Conservation (phyloP, 805 yeast species). For the Ogataea kodamae region DNA sequence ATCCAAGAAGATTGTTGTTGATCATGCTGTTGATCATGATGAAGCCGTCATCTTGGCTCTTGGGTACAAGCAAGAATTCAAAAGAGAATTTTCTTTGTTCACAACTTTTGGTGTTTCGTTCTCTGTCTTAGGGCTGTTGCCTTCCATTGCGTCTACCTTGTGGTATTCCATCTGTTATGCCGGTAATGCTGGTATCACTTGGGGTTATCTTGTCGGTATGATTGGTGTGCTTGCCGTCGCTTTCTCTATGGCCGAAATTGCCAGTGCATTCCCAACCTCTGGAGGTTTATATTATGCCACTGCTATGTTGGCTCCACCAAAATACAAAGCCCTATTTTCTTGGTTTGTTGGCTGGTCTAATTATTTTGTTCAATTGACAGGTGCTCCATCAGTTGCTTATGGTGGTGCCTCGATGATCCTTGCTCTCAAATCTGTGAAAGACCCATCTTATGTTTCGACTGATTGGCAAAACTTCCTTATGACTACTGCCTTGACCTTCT, state of each 20-base stretch:
- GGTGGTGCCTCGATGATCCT: slow-evolving; percentile 56
- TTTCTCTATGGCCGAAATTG: slow-evolving; percentile 57
- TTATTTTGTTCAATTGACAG: slow-evolving; percentile 61
- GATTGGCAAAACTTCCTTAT: slow-evolving; percentile 49
- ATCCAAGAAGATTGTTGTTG: slow-evolving; percentile 33
- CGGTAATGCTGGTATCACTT: slow-evolving; percentile 60
- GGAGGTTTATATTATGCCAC: slow-evolving; percentile 70
- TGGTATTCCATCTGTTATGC: slow-evolving; percentile 56
- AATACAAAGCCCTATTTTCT: slow-evolving; percentile 48
- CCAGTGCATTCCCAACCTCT: slow-evolving; percentile 61
- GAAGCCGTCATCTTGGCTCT: slow-evolving; percentile 53
- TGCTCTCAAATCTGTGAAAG: slow-evolving; percentile 43
- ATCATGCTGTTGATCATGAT: slow-evolving; percentile 45
- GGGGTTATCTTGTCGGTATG: slow-evolving; percentile 57
- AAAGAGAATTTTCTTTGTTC: slow-evolving; percentile 54
- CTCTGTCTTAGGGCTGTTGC: slow-evolving; percentile 59
- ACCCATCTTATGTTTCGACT: slow-evolving; percentile 39
- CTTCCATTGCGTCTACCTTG: slow-evolving; percentile 60
- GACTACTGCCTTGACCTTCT: slow-evolving; percentile 46
- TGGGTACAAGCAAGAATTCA: slow-evolving; percentile 62
- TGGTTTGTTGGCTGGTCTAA: slow-evolving; percentile 64
- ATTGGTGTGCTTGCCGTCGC: slow-evolving; percentile 55
- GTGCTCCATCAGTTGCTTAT: slow-evolving; percentile 56
- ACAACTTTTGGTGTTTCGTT: slow-evolving; percentile 62
- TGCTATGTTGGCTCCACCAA: slow-evolving; percentile 54